Evolutionary conservation across 768 basidiomycete species (phyloP).

Genomic region (Pisolithus orientalis): DNA sequence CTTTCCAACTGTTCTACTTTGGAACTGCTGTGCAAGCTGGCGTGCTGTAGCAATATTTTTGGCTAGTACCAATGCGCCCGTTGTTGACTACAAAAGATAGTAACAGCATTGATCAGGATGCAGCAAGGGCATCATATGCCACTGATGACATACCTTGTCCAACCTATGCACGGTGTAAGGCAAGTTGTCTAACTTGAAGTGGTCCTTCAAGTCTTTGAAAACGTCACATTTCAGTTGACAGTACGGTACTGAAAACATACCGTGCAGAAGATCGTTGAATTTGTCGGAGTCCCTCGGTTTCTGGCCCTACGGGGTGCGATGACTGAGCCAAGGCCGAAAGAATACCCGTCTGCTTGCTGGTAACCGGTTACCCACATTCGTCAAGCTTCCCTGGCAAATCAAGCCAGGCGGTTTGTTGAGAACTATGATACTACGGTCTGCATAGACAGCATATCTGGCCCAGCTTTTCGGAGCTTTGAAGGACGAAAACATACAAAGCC

Average conservation of each 20-base stretch:
- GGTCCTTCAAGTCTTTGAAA: slow-evolving; percentile 22
- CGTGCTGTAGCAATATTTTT: slow-evolving; percentile 37
- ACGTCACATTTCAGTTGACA: background rate
- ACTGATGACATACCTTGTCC: slow-evolving; percentile 44
- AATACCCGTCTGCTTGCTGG: too few relatives aligned
- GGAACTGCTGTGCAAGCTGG: slow-evolving; percentile 53
- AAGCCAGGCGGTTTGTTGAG: slow-evolving; percentile 58
- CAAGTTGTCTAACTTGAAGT: slow-evolving; percentile 27
- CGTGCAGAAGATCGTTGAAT: slow-evolving; percentile 33
- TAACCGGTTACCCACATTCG: slow-evolving; percentile 10
- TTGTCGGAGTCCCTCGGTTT: slow-evolving; percentile 23
- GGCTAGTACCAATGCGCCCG: slow-evolving; percentile 56
- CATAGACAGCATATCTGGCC: slow-evolving; percentile 38
- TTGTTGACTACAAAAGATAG: slow-evolving; percentile 41
- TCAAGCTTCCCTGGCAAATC: slow-evolving; percentile 38
- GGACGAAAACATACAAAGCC: background rate
- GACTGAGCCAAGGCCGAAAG: background rate
- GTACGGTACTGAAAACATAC: slow-evolving; percentile 11
- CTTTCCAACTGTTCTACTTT: slow-evolving; percentile 41
- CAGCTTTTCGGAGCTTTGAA: slow-evolving; percentile 17
- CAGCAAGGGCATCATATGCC: background rate
- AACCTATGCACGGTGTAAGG: slow-evolving; percentile 57
- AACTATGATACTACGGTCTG: slow-evolving; percentile 48
- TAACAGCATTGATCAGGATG: background rate
- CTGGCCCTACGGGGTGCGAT: slow-evolving; percentile 9